Evolutionary conservation across 1,284 basidiomycete genomes (phyloP), one percentile per base, ranked within the genome.

Genomic region (Fomitopsis pinicola): DNA sequence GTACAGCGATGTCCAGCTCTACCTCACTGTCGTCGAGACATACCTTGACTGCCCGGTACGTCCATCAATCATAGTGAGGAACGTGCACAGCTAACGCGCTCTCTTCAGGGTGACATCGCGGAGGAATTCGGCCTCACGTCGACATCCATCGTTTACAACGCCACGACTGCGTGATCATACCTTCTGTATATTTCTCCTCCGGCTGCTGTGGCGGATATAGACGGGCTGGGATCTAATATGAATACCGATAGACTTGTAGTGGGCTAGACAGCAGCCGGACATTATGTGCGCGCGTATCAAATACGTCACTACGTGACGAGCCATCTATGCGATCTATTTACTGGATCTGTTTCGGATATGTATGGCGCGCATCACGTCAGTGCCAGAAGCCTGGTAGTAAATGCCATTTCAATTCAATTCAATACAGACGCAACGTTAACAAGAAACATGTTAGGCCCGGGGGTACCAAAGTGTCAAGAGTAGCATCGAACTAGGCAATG

Each of bases 71-170:
- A n/a, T 15, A 4, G 14, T 12, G 8, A 17, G 17, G 15, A 26
- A 7, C 42, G 2, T n/a, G 38, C 10, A 5, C 2, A 36, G 7
- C 55, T 63, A 44, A 55, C 7, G n/a, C 7, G 17, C 5, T 5
- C 8, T 19, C n/a, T 42, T 7, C 33, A 66, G 66, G 62, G 59
- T 4, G 45, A 60, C n/a, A n/a, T 67, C 38, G 30, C 58, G 15
- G 26, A 59, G 7, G 64, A 67, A 48, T 68, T 62, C 33, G 68
- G 68, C n/a, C 15, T 69, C 14, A 62, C 67, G 57, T 65, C 63
- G 8, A 65, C 56, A 5, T 61, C 63, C 1, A 59, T 69, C 3
- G 44, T 64, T 1, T 69, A 66, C 42, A 55, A 58, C 36, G 50
- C 59, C n/a, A 57, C 56, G 5, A 33, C 59, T 19, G 33, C 52